These are phyloP conservation scores for Alliaria petiolata DNA, from an alignment of 345 rosid genomes.

Conservation along the genomic window DNA sequence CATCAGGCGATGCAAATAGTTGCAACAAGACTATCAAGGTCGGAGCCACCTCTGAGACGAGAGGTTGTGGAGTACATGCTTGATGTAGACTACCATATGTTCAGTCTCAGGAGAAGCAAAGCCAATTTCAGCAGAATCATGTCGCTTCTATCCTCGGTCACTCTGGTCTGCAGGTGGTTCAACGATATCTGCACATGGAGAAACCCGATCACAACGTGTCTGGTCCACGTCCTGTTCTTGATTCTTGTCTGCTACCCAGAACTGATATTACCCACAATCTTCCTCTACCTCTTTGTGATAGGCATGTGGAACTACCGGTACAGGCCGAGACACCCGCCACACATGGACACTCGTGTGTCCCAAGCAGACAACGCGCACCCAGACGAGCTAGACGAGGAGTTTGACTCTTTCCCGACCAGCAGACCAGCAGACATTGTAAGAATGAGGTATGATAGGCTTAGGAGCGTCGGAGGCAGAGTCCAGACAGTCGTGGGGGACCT, in stretches of 20 bases:
- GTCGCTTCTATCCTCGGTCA: constrained; percentile 63
- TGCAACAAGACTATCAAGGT: constrained; percentile 62
- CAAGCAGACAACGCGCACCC: constrained; percentile 65
- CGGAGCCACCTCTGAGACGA: constrained; percentile 88
- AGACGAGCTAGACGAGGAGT: constrained; percentile 96
- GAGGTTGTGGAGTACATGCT: constrained; percentile 94
- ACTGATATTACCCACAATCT: constrained; percentile 78
- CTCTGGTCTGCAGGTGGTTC: constrained; percentile 74
- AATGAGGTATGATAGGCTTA: constrained; percentile 78
- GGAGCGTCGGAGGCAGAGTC: constrained; percentile 78
- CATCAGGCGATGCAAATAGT: constrained; percentile 89
- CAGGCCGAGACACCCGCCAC: constrained; percentile 83
- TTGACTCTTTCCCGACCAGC: constrained; percentile 67
- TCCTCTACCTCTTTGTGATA: constrained; percentile 81
- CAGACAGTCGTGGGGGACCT: constrained; percentile 87
- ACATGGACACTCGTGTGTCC: constrained; percentile 86
- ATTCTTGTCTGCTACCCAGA: constrained; percentile 90
- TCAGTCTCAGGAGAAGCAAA: constrained; percentile 88
- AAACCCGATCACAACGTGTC: constrained; percentile 78
- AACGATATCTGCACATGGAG: constrained; percentile 77
- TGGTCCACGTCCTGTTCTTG: constrained; percentile 72
- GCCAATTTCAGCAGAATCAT: constrained; percentile 86
- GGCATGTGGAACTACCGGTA: constrained; percentile 94
- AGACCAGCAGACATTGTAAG: constrained; percentile 58
- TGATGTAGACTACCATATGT: constrained; percentile 90